phyloP scores from a whole-genome alignment of 208 protist genomes.

The Acanthamoeba quina region DNA sequence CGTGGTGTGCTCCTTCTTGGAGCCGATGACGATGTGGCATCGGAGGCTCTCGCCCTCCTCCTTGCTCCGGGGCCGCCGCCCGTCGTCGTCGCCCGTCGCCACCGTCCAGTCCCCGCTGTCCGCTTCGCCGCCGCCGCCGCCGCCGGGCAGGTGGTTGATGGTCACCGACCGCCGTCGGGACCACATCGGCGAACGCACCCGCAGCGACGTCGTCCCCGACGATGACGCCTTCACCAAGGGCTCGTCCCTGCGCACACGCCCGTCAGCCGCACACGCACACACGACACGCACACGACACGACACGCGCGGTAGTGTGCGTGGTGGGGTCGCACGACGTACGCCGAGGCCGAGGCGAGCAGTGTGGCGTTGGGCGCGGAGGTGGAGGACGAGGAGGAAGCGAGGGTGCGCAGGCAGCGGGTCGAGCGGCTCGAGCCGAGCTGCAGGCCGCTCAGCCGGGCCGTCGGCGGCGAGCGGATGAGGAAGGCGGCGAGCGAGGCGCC shows the following conservation, averaged over 20 bases:
- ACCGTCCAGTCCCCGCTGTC: background rate
- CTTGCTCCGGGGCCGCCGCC: background rate
- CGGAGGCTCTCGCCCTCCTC: background rate
- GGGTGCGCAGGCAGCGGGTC: background rate
- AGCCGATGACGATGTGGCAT: background rate
- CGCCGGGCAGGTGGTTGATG: background rate
- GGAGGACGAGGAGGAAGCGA: background rate
- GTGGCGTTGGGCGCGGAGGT: background rate
- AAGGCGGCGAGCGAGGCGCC: conserved; percentile 16
- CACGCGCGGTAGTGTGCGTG: no score
- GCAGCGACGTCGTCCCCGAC: background rate
- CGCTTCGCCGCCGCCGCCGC: background rate
- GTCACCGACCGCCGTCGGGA: background rate
- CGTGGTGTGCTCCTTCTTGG: background rate
- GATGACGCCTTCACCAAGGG: background rate
- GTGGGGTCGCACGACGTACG: background rate
- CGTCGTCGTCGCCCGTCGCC: background rate
- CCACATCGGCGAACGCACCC: background rate
- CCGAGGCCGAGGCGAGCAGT: background rate
- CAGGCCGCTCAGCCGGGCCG: conserved; percentile 17
- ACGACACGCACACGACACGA: background rate
- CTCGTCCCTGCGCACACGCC: background rate
- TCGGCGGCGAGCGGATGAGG: background rate
- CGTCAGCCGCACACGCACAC: background rate
- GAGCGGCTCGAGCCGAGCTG: conserved; percentile 1